Percentiles rank a stretch among this genome's conserved stretches.
phyloP scores from a whole-genome alignment of 805 yeast genomes.

The Saccharomyces eubayanus region DNA sequence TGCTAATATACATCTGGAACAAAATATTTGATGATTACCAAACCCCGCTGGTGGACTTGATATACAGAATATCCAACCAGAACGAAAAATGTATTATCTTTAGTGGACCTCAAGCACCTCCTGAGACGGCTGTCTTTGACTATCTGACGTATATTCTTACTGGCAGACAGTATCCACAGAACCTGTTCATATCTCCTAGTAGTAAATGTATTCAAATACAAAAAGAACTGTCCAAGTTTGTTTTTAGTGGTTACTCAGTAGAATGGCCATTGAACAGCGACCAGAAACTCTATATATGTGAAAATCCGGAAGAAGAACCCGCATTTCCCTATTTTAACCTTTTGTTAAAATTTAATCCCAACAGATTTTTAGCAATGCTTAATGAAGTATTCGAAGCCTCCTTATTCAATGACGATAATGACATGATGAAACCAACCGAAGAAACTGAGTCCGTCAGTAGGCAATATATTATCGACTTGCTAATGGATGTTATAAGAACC shows the following conservation, averaged over 20 bases:
- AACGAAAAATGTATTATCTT: constrained; percentile 10
- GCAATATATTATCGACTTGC: constrained; percentile 68
- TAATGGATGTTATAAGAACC: constrained; percentile 49
- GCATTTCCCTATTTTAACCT: constrained; percentile 64
- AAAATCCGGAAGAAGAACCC: constrained; percentile 33
- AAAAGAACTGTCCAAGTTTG: constrained; percentile 12
- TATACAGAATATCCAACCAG: constrained; percentile 28
- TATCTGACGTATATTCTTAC: constrained; percentile 64
- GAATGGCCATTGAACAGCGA: constrained; percentile 38
- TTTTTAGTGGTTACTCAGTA: constrained; percentile 51
- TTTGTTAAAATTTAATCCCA: constrained; percentile 47
- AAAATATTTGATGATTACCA: constrained; percentile 57
- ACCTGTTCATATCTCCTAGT: constrained; percentile 35
- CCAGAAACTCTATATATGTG: constrained; percentile 30
- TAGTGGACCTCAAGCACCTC: constrained; percentile 8
- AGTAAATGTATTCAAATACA: not conserved
- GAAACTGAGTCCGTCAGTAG: constrained; percentile 39
- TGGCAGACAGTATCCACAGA: constrained; percentile 77
- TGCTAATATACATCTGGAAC: constrained; percentile 66
- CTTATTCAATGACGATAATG: constrained; percentile 52
- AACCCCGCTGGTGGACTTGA: constrained; percentile 60
- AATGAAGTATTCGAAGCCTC: constrained; percentile 84
- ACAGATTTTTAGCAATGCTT: constrained; percentile 55
- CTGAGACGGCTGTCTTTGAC: constrained; percentile 37
- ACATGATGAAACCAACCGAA: constrained; percentile 6